Base-by-base conservation (phyloP, 495 filamentous ascomycete genomes). In the Cenococcum geophilum region DNA sequence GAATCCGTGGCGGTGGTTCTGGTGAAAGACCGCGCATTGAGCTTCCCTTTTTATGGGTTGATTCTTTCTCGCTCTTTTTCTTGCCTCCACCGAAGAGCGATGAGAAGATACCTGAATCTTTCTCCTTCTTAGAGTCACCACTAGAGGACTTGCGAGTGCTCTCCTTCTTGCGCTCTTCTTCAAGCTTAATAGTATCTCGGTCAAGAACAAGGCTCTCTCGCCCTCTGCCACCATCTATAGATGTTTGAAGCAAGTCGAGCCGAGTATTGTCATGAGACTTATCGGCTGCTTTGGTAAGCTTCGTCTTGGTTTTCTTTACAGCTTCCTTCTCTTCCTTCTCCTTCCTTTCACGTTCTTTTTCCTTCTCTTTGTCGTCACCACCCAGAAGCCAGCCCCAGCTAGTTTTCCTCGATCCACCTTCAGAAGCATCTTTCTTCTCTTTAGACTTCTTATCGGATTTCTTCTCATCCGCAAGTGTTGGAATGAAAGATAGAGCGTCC, bases 121-220 rank as follows among this genome's bases (percentile, higher is more conserved):
- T 95, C 63, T 96, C 92, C 69, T 95, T 96, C 75, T 95, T 96
- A 14, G 78, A 76, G 10, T 96, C 91, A 21, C 76, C 74, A 10
- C 75, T 74, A 21, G 83, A 82, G 14, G 84, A 80, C 69, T 89
- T 89, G 22, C 88, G 82, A 47, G 73, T 80, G 66, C 81, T 84
- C 65, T 95, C 90, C 72, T 92, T 97, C 74, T 84, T 89, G 40
- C 86, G 79, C 64, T 95, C 92, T 63, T 95, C 89, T 60, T 91
- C 84, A 16, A 93, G 75, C 65, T 85, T 87, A 35, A 89, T 72
- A 61, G 66, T 82, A 1, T 88, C 84, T n/a, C 92, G 84, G 65
- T 96, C 90, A 12, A 95, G 72, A 9, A 91, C 78, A 23, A 93
- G 68, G 69, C 89, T 93, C 73, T 96, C 92, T 43, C 92, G 52